These are phyloP conservation scores for Leucogyrophana mollusca DNA, from an alignment of 768 basidiomycete genomes.

Conservation along the genomic window DNA sequence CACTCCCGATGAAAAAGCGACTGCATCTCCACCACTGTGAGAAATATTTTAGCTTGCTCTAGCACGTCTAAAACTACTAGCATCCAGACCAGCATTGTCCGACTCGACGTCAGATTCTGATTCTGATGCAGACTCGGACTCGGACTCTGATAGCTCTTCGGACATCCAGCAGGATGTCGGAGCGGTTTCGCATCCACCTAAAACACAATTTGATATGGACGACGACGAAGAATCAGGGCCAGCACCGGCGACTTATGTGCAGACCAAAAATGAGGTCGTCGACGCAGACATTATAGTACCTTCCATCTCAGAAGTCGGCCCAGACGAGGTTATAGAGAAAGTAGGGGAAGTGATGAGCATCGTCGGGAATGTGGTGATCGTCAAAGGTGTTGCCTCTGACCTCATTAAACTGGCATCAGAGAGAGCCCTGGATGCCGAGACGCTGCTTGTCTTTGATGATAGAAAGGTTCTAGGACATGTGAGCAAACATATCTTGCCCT, in stretches of 20 bases:
- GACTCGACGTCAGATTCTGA: constrained; percentile 39
- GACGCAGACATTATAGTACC: constrained; percentile 63
- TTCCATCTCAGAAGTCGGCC: constrained; percentile 58
- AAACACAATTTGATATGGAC: constrained; percentile 34
- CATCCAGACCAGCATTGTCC: constrained; percentile 28
- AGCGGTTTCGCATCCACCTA: background rate
- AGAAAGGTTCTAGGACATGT: constrained; percentile 89
- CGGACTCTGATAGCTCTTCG: constrained; percentile 14
- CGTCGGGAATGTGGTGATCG: constrained; percentile 68
- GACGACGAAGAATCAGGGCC: constrained; percentile 50
- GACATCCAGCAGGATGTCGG: too few relatives aligned
- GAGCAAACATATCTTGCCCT: constrained; percentile 29
- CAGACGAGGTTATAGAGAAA: constrained; percentile 65
- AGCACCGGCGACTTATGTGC: constrained; percentile 44
- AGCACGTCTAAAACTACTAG: constrained; percentile 21
- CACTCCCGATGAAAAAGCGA: constrained; percentile 37
- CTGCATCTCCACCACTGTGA: constrained; percentile 22
- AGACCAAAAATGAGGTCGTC: constrained; percentile 69
- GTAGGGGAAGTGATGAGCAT: constrained; percentile 80
- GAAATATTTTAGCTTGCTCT: constrained; percentile 4
- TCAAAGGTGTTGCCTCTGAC: constrained; percentile 57
- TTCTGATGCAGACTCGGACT: constrained; percentile 16
- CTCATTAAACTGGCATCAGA: constrained; percentile 47
- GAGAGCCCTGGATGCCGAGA: constrained; percentile 82
- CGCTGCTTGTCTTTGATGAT: constrained; percentile 87